Evolutionary conservation across 176 grass and related monocot genomes (phyloP).

Genomic region (Aegilops umbellulata): DNA sequence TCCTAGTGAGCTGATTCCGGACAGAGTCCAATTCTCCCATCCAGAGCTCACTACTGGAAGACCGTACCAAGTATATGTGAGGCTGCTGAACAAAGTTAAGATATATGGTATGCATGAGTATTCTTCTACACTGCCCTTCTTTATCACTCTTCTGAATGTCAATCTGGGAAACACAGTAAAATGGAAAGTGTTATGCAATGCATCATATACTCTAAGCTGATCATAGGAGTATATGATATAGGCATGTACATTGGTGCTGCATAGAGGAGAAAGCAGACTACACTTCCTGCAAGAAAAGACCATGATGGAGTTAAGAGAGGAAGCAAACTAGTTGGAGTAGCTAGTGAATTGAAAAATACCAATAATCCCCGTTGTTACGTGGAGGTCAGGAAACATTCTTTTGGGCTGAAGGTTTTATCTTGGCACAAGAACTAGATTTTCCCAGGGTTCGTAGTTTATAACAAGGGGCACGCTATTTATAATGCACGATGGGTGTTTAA

Average conservation of each 20-base stretch:
- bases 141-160: constrained; percentile 71
- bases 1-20: constrained; percentile 46
- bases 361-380: constrained; percentile 50
- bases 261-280: constrained; percentile 60
- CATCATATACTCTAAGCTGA: background rate
- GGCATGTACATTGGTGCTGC: constrained; percentile 57
- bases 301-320: background rate
- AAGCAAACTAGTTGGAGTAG: background rate
- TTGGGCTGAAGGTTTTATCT: background rate
- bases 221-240: background rate
- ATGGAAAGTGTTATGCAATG: background rate
- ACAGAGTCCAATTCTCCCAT: constrained; percentile 65
- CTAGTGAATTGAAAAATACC: constrained; percentile 37
- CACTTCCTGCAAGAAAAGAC: constrained; percentile 52
- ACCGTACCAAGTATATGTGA: constrained; percentile 68
- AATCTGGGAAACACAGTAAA: constrained; percentile 41
- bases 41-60: constrained; percentile 58
- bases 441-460: background rate
- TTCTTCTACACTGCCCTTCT: constrained; percentile 58
- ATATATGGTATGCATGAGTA: constrained; percentile 74
- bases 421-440: background rate
- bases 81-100: constrained; percentile 50
- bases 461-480: constrained; percentile 20
- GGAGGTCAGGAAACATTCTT: constrained; percentile 31
- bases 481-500: background rate